A percentile compares a stretch with the other conserved stretches of the same genome.
Evolutionary conservation across 2,329 filamentous ascomycete genomes (phyloP).

Genomic region (Ophiocordyceps sinensis): DNA sequence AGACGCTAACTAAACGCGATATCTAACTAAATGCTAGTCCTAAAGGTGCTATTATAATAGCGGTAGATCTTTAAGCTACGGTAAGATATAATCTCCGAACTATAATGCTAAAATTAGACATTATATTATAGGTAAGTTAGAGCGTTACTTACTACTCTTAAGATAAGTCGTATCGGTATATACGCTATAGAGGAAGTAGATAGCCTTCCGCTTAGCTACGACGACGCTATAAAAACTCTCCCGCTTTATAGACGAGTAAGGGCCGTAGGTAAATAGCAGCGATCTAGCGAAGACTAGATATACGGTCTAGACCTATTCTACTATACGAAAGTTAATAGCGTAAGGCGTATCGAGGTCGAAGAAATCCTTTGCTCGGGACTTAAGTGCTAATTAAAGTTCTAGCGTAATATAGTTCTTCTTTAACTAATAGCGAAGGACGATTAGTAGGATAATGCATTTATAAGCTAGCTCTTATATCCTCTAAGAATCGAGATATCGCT

Average conservation of each 20-base stretch:
- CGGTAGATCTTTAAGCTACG: no score
- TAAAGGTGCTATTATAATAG: no score
- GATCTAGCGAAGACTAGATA: not conserved
- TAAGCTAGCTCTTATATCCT: not conserved
- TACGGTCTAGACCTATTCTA: not conserved
- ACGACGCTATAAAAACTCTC: not conserved
- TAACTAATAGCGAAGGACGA: not conserved
- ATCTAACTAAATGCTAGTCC: not conserved
- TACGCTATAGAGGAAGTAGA: not conserved
- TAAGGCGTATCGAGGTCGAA: not conserved
- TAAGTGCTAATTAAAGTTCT: not conserved
- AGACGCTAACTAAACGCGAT: not conserved
- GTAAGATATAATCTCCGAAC: not conserved
- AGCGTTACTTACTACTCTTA: not conserved
- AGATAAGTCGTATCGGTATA: not conserved
- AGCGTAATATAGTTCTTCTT: not conserved
- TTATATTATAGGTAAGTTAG: no score
- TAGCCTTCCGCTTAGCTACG: not conserved
- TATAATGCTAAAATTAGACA: not conserved
- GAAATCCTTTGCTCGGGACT: not conserved
- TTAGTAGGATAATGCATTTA: not conserved
- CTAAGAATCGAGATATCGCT: not conserved
- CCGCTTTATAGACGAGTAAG: not conserved
- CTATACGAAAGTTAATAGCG: not conserved
- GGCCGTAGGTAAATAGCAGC: not conserved